These are phyloP conservation scores for Kickxella alabastrina DNA, from an alignment of 192 early-diverging fungal genomes.

Conservation along the genomic window DNA sequence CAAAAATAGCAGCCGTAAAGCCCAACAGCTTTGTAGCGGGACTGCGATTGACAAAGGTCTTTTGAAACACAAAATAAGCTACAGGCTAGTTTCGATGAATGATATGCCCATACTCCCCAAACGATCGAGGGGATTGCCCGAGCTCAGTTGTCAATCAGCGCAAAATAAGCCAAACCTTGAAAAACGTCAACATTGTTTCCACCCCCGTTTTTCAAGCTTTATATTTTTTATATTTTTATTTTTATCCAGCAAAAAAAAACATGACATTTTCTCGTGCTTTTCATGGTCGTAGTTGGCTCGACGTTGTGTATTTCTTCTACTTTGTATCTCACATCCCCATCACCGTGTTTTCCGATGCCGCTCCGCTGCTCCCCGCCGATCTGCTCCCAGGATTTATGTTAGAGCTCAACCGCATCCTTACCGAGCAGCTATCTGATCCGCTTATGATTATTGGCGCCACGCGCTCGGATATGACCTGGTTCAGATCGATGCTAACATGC, in stretches of 20 bases:
- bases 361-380: slow-evolving; percentile 52
- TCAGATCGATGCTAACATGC: slow-evolving; percentile 57
- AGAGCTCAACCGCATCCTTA: slow-evolving; percentile 47
- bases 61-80: too few species aligned
- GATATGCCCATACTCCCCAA: too few species aligned
- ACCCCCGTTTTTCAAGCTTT: neutral
- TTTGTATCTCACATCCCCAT: slow-evolving; percentile 71
- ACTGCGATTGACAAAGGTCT: too few species aligned
- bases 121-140: too few species aligned
- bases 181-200: too few species aligned
- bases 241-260: neutral
- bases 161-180: too few species aligned
- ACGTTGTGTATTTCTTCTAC: slow-evolving; percentile 62
- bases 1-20: too few species aligned
- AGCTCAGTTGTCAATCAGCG: too few species aligned
- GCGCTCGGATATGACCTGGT: slow-evolving; percentile 56
- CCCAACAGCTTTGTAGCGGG: too few species aligned
- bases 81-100: too few species aligned
- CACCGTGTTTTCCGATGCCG: slow-evolving; percentile 57
- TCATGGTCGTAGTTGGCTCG: slow-evolving; percentile 49
- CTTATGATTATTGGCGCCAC: slow-evolving; percentile 51
- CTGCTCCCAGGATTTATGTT: slow-evolving; percentile 27
- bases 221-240: neutral
- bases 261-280: neutral
- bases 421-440: slow-evolving; percentile 57